These are phyloP conservation scores for Dichotomopilus funicola DNA, from an alignment of 2,329 filamentous ascomycete genomes.

Conservation along the genomic window DNA sequence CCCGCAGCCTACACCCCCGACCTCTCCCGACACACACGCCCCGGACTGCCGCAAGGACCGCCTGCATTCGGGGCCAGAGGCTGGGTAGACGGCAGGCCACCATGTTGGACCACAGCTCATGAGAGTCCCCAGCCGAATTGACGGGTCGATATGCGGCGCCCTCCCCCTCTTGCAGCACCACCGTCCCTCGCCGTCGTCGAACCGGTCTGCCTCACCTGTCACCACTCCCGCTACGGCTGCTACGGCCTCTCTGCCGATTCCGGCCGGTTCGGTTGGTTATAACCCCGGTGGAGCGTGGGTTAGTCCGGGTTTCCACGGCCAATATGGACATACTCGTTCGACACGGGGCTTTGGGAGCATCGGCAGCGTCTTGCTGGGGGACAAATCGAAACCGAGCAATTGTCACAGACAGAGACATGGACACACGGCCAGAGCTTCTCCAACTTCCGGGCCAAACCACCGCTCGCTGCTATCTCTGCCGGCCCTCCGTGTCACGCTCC, in stretches of 20 bases:
- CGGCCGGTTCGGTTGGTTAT: no score
- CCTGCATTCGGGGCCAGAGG: constrained; percentile 18
- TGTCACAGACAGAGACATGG: no score
- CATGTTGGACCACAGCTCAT: constrained; percentile 53
- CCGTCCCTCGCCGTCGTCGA: constrained; percentile 35
- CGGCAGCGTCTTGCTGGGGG: background rate
- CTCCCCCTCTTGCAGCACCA: constrained; percentile 40
- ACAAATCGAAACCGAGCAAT: no score
- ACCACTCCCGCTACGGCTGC: background rate
- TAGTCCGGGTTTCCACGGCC: no score
- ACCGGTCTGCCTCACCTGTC: constrained; percentile 19
- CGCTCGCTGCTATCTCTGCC: constrained; percentile 8
- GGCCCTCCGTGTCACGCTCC: constrained; percentile 7
- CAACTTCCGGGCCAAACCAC: background rate
- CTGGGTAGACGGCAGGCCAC: constrained; percentile 29
- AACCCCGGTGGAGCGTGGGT: no score
- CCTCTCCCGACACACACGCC: background rate
- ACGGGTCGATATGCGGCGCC: constrained; percentile 53
- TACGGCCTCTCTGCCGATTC: background rate
- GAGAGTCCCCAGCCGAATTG: constrained; percentile 53
- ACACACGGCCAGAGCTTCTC: no score
- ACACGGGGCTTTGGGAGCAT: background rate
- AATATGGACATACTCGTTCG: no score
- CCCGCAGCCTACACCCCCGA: no score
- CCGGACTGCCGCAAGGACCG: constrained; percentile 4